Percentiles rank a stretch among this genome's conserved stretches.
phyloP scores from a whole-genome alignment of 2,329 filamentous ascomycete genomes.

The Grosmannia clavigera region DNA sequence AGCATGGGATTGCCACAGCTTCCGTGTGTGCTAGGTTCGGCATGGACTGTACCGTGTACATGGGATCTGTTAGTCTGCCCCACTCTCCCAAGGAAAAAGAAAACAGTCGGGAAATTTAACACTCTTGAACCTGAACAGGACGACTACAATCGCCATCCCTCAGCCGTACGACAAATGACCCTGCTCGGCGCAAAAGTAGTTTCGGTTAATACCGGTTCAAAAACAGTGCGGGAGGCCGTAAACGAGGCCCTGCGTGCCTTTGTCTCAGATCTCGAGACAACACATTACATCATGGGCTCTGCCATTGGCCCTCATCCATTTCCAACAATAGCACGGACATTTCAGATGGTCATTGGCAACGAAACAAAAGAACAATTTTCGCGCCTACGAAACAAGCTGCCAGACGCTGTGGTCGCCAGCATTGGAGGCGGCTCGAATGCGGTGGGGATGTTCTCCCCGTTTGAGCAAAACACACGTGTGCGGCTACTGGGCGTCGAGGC shows the following conservation, averaged over 20 bases:
- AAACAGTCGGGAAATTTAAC: neutral
- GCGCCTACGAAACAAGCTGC: conserved; percentile 72
- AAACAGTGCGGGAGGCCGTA: conserved; percentile 74
- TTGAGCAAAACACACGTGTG: conserved; percentile 71
- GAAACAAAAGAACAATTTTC: conserved; percentile 92
- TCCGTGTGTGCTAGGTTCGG: conserved; percentile 97
- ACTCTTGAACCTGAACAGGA: neutral
- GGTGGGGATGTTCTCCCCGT: conserved; percentile 96
- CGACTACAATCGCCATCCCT: neutral
- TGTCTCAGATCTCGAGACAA: conserved; percentile 89
- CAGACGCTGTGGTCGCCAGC: conserved; percentile 91
- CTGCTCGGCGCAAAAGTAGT: conserved; percentile 87
- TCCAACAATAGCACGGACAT: conserved; percentile 92
- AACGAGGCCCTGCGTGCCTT: conserved; percentile 91
- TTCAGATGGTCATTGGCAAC: conserved; percentile 91
- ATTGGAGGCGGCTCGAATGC: conserved; percentile 94
- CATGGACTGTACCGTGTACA: conserved; percentile 96
- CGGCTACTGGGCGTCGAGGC: conserved; percentile 91
- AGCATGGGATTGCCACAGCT: conserved; percentile 94
- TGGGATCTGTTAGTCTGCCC: conserved; percentile 58
- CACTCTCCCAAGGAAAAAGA: neutral
- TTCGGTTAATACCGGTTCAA: conserved; percentile 80
- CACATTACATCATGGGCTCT: conserved; percentile 96
- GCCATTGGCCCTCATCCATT: conserved; percentile 97
- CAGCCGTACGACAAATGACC: conserved; percentile 94